Evolutionary conservation across 2,329 filamentous ascomycete species (phyloP), one percentile per base, ranked within the genome.

Genomic region (Fusarium paranaense): DNA sequence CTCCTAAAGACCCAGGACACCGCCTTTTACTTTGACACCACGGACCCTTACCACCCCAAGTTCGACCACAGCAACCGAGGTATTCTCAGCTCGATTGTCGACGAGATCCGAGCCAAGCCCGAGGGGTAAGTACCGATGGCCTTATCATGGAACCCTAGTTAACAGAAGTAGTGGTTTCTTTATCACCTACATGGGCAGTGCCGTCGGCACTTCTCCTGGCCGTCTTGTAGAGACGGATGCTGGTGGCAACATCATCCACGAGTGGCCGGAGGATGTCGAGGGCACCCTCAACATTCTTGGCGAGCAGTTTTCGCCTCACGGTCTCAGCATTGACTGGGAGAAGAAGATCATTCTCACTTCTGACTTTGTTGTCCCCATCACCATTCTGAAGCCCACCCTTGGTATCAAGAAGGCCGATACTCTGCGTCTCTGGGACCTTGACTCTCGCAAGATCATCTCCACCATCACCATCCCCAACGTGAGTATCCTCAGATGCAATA

Each of bases 101-200:
- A 91, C 78, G 90, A 91, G 82, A 89, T 92, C 75, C 87, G 89
- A 18, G 89, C 90, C 56, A 91, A 91, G 81, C 90, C 90, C 13
- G 90, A 90, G 27, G 90, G 88, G 72, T 83, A 78, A 13, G 79
- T 64, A 2, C 7, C 1, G 0, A 4, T 13, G 6, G n/a, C 11
- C 6, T 14, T 8, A 3, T 20, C 2, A 0, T 2, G 30, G 5
- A 30, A 2, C 22, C 16, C 2, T 7, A 37, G 25, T 45, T 59
- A 60, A 69, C 38, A 35, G 8, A 2, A 22, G 1, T 38, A 83
- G 82, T 45, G 88, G 89, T 1, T 90, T 90, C 81, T 89, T 89
- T 78, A 88, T 90, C 74, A 90, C 89, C 4, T 90, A 90, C 80
- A 90, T 90, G 89, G 88, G 89, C 18, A 89, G 85, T 68, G 89